A percentile compares a stretch with the other conserved stretches of the same genome.
Conservation (phyloP, 169 alveolate species). For the Eimeria acervulina region DNA sequence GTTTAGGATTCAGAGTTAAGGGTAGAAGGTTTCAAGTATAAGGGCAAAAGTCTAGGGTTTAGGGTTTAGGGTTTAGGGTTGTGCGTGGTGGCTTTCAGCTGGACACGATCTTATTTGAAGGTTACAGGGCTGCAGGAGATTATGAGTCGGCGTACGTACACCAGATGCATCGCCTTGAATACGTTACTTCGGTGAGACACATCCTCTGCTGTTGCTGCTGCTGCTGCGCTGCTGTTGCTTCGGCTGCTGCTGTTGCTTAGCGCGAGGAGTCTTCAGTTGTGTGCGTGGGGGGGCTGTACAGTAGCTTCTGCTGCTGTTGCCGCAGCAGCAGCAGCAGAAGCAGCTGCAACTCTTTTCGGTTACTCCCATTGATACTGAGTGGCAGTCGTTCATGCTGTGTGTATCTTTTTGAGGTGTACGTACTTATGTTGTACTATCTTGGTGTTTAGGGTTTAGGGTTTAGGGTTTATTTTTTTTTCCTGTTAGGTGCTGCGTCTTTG, state of each 20-base stretch:
- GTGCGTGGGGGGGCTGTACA: too few species aligned
- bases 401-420: too few species aligned
- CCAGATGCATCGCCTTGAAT: constrained; percentile 80
- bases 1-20: not conserved
- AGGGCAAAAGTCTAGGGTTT: too few species aligned
- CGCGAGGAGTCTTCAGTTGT: too few species aligned
- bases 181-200: constrained; percentile 72
- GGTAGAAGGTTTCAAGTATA: too few species aligned
- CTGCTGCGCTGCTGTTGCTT: constrained; percentile 32
- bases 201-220: not conserved
- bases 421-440: too few species aligned
- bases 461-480: too few species aligned
- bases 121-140: constrained; percentile 84
- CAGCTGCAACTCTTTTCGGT: not conserved
- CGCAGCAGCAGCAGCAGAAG: not conserved
- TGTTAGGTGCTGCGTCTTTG: too few species aligned
- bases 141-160: constrained; percentile 78
- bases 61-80: not conserved
- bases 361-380: too few species aligned
- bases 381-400: too few species aligned
- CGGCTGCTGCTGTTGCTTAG: constrained; percentile 4
- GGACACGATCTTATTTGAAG: constrained; percentile 87
- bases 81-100: constrained; percentile 64
- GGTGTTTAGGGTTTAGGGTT: too few species aligned
- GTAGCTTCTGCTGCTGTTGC: not conserved